A percentile compares a stretch with the other conserved stretches of the same genome.
Evolutionary conservation across 805 yeast genomes (phyloP).

Genomic region (Candida rishiriensis): DNA sequence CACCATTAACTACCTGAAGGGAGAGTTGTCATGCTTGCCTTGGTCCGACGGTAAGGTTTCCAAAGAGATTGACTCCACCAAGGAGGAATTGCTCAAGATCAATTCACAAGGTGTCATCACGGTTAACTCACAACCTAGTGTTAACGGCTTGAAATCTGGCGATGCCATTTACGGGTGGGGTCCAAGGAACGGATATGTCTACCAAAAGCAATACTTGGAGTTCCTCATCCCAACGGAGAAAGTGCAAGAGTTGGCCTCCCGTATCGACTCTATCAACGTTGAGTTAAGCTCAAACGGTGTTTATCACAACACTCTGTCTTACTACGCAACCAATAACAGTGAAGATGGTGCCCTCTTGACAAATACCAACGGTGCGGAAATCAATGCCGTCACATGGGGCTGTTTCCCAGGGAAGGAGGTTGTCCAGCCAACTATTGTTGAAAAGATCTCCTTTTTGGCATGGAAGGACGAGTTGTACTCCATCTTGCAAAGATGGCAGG

Average conservation of each 20-base stretch:
- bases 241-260: conserved; percentile 33
- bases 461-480: conserved; percentile 96
- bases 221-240: conserved; percentile 63
- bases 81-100: conserved; percentile 53
- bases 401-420: conserved; percentile 95
- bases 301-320: conserved; percentile 57
- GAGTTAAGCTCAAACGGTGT: conserved; percentile 12
- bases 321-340: conserved; percentile 63
- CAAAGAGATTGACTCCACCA: conserved; percentile 64
- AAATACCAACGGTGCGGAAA: conserved; percentile 63
- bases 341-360: conserved; percentile 54
- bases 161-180: conserved; percentile 90
- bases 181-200: conserved; percentile 86
- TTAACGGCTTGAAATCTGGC: conserved; percentile 70
- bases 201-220: conserved; percentile 91
- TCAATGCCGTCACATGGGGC: conserved; percentile 98
- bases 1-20: conserved; percentile 65
- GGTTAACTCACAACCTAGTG: conserved; percentile 90
- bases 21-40: conserved; percentile 72
- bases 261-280: conserved; percentile 43
- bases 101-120: conserved; percentile 71
- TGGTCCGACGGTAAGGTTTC: conserved; percentile 94
- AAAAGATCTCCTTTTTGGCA: conserved; percentile 84
- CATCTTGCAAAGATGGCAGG: conserved; percentile 73
- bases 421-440: conserved; percentile 94